Conservation (phyloP, 2,329 filamentous ascomycete genomes). For the Hypoxylon sp. region DNA sequence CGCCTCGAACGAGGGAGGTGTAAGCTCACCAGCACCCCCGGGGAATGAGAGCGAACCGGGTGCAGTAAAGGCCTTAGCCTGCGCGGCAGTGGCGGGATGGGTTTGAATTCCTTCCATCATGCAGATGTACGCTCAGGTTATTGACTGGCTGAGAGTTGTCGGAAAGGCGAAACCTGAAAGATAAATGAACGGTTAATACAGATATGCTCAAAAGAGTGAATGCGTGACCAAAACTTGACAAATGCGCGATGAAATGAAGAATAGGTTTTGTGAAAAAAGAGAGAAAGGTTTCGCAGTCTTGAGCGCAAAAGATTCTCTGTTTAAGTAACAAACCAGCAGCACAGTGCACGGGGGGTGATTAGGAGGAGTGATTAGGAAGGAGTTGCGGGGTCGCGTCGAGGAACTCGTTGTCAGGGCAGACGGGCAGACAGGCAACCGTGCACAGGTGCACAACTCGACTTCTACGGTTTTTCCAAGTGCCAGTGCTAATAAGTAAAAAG, state of each 20-base stretch:
- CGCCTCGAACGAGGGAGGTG: constrained; percentile 77
- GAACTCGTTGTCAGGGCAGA: neutral
- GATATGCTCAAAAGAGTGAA: neutral
- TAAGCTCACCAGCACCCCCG: constrained; percentile 84
- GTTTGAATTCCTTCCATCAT: constrained; percentile 58
- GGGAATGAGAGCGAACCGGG: constrained; percentile 94
- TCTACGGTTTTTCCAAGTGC: constrained; percentile 6
- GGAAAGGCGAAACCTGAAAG: constrained; percentile 11
- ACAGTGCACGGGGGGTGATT: neutral
- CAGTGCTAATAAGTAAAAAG: constrained; percentile 35
- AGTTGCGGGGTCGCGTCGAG: neutral
- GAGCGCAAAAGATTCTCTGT: neutral
- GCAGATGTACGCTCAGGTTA: constrained; percentile 34
- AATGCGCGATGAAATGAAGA: constrained; percentile 4
- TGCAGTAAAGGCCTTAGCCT: constrained; percentile 96
- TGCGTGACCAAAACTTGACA: neutral
- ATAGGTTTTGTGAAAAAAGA: neutral
- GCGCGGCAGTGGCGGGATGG: constrained; percentile 89
- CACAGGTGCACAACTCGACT: constrained; percentile 1
- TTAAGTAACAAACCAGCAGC: neutral
- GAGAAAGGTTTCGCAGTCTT: neutral
- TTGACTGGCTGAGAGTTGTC: constrained; percentile 17
- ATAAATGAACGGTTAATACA: neutral
- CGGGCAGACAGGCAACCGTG: neutral
- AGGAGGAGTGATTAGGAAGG: neutral